A percentile compares a stretch with the other conserved stretches of the same genome.
phyloP scores from a whole-genome alignment of 371 early-diverging fungal genomes.

The Syncephalastrum monosporum region DNA sequence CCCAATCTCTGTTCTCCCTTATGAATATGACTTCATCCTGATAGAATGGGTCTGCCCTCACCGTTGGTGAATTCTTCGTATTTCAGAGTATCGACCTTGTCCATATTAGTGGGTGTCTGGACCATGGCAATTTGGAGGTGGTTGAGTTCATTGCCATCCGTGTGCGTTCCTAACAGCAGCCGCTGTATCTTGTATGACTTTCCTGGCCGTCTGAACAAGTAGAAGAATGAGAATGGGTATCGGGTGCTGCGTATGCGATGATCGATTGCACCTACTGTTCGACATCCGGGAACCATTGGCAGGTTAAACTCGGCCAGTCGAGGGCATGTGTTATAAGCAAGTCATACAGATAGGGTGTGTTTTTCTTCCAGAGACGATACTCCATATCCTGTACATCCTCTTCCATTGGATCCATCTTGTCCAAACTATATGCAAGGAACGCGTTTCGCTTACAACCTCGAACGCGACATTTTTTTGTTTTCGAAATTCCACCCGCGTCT shows the following conservation, averaged over 20 bases:
- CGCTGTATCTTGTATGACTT: conserved; percentile 56
- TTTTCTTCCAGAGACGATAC: conserved; percentile 98
- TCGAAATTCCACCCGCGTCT: too few species aligned
- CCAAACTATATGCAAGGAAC: too few species aligned
- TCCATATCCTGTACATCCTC: conserved; percentile 34
- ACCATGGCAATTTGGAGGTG: conserved; percentile 91
- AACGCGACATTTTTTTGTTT: too few species aligned
- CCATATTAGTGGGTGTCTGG: conserved; percentile 78
- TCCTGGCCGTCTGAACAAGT: conserved; percentile 12
- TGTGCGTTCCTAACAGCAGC: conserved; percentile 94
- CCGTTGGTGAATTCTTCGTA: conserved; percentile 72
- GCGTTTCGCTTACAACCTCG: too few species aligned
- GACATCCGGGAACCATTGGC: conserved; percentile 97
- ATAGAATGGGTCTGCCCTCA: conserved; percentile 16
- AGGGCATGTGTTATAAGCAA: conserved; percentile 95
- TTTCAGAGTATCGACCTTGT: conserved; percentile 58
- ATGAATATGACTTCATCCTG: too few species aligned
- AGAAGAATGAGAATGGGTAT: not conserved
- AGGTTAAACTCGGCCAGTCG: conserved; percentile 97
- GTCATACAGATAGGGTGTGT: conserved; percentile 98
- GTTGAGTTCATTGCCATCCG: conserved; percentile 93
- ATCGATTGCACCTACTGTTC: conserved; percentile 58
- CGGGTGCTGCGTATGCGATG: not conserved
- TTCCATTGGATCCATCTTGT: too few species aligned
- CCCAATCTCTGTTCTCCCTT: conserved; percentile 57